phyloP scores from a whole-genome alignment of 1,139 yeast species.

The Scheffersomyces quercinus region DNA sequence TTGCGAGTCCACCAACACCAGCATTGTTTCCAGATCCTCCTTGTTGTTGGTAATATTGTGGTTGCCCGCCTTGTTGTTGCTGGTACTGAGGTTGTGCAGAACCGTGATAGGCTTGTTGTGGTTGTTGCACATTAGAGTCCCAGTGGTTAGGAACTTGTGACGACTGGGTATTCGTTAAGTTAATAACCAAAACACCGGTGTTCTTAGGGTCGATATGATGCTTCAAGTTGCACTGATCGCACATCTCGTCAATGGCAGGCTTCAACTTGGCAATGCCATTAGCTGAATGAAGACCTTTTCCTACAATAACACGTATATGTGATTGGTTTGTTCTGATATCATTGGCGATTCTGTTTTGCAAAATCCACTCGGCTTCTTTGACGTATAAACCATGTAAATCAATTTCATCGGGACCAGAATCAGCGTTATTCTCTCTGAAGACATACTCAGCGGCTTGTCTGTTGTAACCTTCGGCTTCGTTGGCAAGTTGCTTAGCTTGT shows the following conservation, averaged over 20 bases:
- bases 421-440: constrained; percentile 83
- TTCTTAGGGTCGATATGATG: constrained; percentile 69
- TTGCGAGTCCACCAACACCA: constrained; percentile 2
- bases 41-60: constrained; percentile 21
- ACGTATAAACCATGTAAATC: constrained; percentile 92
- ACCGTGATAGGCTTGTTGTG: constrained; percentile 30
- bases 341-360: constrained; percentile 72
- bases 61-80: constrained; percentile 23
- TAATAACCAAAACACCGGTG: constrained; percentile 77
- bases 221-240: constrained; percentile 61
- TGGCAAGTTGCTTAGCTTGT: constrained; percentile 59
- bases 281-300: constrained; percentile 88
- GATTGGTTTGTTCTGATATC: constrained; percentile 61
- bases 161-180: constrained; percentile 43
- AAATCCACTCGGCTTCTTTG: constrained; percentile 79
- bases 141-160: constrained; percentile 54
- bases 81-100: constrained; percentile 29
- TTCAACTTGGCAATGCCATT: constrained; percentile 83
- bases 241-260: constrained; percentile 83
- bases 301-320: constrained; percentile 72
- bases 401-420: constrained; percentile 79
- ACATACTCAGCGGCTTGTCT: constrained; percentile 88
- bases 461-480: constrained; percentile 69
- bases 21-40: constrained; percentile 9
- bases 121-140: constrained; percentile 29